Percentiles rank a stretch among this genome's conserved stretches.
phyloP scores from a whole-genome alignment of 2,329 filamentous ascomycete species.

The Graphiopsis chlorocephala region DNA sequence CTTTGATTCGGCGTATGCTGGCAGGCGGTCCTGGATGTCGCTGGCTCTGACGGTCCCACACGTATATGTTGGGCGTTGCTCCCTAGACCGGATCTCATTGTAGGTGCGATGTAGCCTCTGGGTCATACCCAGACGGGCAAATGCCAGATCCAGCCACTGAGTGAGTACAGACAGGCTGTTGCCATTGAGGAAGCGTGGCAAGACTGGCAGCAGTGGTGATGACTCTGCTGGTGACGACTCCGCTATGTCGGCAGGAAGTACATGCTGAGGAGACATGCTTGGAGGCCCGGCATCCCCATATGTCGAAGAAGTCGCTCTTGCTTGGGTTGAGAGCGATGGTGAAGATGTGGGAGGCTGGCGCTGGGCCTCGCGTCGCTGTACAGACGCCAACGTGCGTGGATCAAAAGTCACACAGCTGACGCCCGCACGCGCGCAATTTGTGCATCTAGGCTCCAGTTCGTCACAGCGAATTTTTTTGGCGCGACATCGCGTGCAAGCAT shows the following conservation, averaged over 20 bases:
- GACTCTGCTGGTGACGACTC: constrained; percentile 1
- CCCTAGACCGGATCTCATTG: not conserved
- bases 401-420: constrained; percentile 1
- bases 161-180: constrained; percentile 8
- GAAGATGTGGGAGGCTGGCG: not conserved
- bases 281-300: not conserved
- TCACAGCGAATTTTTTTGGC: constrained; percentile 7
- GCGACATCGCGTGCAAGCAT: constrained; percentile 7
- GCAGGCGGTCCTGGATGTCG: not conserved
- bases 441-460: constrained; percentile 5
- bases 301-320: not conserved
- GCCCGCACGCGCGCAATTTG: constrained; percentile 2
- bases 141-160: constrained; percentile 10
- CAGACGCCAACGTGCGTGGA: not conserved
- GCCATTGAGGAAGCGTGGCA: constrained; percentile 9
- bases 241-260: not conserved
- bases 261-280: not conserved
- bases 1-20: not conserved
- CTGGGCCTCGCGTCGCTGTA: constrained; percentile 5
- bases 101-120: constrained; percentile 3
- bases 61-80: not conserved
- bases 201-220: constrained; percentile 4
- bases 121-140: not conserved
- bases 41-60: not conserved
- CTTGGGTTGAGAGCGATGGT: not conserved